A percentile compares a stretch with the other conserved stretches of the same genome.
phyloP scores from a whole-genome alignment of 768 basidiomycete species.

The Mycena chlorophos region DNA sequence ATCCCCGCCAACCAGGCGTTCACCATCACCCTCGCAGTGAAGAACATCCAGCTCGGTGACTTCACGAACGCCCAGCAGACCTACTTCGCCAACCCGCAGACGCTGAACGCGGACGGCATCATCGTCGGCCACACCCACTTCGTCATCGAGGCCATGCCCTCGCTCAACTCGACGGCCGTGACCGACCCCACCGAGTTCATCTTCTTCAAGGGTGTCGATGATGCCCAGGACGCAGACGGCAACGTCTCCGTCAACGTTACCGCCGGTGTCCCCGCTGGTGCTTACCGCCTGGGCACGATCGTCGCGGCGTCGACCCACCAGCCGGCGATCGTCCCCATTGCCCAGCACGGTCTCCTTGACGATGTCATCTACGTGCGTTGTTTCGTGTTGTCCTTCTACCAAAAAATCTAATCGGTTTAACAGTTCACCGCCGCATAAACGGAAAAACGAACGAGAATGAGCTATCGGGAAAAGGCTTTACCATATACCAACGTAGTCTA shows the following conservation, averaged over 20 bases:
- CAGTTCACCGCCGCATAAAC: not conserved
- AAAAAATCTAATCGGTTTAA: no score
- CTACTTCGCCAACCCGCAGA: constrained; percentile 54
- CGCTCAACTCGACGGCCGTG: constrained; percentile 42
- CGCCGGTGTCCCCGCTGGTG: constrained; percentile 43
- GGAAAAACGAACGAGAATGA: no score
- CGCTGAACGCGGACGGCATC: constrained; percentile 40
- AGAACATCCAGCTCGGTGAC: constrained; percentile 43
- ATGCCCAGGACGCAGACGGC: constrained; percentile 18
- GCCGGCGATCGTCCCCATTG: constrained; percentile 42
- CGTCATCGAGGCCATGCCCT: constrained; percentile 47
- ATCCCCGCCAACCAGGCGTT: constrained; percentile 44
- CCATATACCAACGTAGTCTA: no score
- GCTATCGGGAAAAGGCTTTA: no score
- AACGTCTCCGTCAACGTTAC: constrained; percentile 29
- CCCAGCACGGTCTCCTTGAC: constrained; percentile 43
- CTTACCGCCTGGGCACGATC: constrained; percentile 48
- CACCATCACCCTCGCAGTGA: constrained; percentile 40
- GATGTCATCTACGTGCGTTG: constrained; percentile 40
- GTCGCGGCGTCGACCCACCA: constrained; percentile 42
- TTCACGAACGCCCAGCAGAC: constrained; percentile 53
- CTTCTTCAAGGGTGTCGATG: constrained; percentile 65
- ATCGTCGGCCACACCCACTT: constrained; percentile 60
- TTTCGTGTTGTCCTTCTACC: not conserved
- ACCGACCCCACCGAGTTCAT: constrained; percentile 53